These are phyloP conservation scores for Collariella sp. DNA, from an alignment of 495 filamentous ascomycete species.

Conservation along the genomic window DNA sequence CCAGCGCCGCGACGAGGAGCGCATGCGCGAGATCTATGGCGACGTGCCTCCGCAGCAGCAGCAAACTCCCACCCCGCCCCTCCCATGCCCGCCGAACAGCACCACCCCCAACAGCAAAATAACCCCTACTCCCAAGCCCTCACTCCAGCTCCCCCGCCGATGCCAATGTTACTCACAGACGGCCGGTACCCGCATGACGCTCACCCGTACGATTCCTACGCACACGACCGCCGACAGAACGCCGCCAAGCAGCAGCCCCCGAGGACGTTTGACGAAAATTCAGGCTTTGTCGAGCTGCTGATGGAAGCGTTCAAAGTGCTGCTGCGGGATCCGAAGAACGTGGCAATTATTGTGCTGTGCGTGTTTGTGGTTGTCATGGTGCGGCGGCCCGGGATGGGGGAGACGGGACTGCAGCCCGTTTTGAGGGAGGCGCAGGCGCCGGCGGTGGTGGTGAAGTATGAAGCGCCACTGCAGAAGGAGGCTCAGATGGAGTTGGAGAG, in stretches of 20 bases:
- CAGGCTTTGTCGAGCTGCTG: conserved; percentile 50
- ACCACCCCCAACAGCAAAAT: background rate
- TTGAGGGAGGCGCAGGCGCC: background rate
- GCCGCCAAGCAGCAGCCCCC: background rate
- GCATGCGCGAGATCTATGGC: conserved; percentile 48
- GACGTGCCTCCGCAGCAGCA: conserved; percentile 22
- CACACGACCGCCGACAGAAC: background rate
- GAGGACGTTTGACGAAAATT: conserved; percentile 23
- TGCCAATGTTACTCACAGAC: background rate
- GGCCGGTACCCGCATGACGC: background rate
- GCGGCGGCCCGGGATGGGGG: conserved; percentile 9
- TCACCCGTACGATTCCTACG: conserved; percentile 7
- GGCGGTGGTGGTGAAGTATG: background rate
- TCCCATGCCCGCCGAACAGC: background rate
- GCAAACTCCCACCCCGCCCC: background rate
- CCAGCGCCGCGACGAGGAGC: conserved; percentile 39
- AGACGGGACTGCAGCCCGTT: background rate
- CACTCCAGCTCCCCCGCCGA: background rate
- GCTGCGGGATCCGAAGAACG: conserved; percentile 57
- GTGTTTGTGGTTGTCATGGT: conserved; percentile 50
- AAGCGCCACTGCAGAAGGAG: background rate
- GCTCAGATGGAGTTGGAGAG: background rate
- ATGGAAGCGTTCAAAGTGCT: conserved; percentile 57
- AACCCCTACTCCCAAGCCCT: background rate
- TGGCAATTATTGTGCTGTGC: conserved; percentile 56